Conservation (phyloP, 2,329 filamentous ascomycete species). For the Cladosporium sp. region DNA sequence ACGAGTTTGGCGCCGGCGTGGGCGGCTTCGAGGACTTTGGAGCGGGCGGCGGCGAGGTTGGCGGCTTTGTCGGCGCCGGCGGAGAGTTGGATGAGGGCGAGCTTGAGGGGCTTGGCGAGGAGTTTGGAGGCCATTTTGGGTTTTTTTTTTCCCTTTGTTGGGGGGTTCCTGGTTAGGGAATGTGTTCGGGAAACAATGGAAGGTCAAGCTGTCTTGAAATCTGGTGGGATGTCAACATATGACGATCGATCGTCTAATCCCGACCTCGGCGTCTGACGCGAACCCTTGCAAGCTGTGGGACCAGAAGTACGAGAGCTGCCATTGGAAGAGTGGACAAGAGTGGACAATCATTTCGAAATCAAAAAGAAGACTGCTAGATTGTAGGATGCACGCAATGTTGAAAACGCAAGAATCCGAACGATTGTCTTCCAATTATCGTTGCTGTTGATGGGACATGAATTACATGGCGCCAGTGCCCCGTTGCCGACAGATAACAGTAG, state of each 20-base stretch:
- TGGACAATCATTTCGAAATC: neutral
- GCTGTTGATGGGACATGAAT: neutral
- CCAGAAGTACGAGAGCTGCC: neutral
- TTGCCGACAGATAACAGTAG: neutral
- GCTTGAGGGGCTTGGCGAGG: conserved; percentile 74
- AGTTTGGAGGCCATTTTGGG: conserved; percentile 52
- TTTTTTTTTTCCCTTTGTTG: no score
- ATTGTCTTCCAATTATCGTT: neutral
- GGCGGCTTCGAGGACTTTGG: conserved; percentile 80
- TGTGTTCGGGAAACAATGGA: neutral
- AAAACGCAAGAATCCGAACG: neutral
- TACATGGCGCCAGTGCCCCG: neutral
- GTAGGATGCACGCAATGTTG: neutral
- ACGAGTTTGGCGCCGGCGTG: conserved; percentile 76
- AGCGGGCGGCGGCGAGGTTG: conserved; percentile 79
- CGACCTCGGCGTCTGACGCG: conserved; percentile 15
- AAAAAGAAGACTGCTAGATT: neutral
- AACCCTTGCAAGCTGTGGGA: neutral
- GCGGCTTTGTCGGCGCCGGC: conserved; percentile 73
- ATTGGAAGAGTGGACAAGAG: conserved; percentile 2
- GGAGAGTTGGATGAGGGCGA: conserved; percentile 79
- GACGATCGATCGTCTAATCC: conserved; percentile 1
- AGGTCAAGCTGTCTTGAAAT: neutral
- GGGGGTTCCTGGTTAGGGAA: no score
- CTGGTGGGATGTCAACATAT: conserved; percentile 8